Evolutionary conservation across 768 basidiomycete genomes (phyloP).

Genomic region (Infundibulicybe gibba): DNA sequence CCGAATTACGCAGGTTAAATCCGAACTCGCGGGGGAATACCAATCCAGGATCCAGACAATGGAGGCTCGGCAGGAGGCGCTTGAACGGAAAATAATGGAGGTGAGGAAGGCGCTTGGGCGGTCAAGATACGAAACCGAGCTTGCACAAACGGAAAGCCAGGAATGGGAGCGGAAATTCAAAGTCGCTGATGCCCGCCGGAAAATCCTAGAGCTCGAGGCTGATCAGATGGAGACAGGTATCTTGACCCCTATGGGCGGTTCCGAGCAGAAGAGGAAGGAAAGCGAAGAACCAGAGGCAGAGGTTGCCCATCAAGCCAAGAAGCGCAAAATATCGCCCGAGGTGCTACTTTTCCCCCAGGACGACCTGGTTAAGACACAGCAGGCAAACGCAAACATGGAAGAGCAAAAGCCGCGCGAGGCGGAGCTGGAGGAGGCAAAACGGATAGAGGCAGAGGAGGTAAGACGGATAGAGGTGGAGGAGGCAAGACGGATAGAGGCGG

Average conservation of each 20-base stretch:
- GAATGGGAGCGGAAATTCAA: conserved; percentile 6
- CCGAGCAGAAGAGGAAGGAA: not conserved
- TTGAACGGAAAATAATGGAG: too few species aligned
- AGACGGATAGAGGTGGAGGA: not conserved
- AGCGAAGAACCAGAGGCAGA: conserved; percentile 2
- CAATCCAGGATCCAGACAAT: too few species aligned
- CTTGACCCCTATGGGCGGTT: not conserved
- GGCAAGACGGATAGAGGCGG: not conserved
- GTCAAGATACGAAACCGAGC: too few species aligned
- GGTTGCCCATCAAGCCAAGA: conserved; percentile 1
- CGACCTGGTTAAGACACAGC: not conserved
- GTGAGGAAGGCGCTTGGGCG: too few species aligned
- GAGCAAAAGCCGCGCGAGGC: not conserved
- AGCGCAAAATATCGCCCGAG: too few species aligned
- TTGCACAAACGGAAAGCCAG: conserved; percentile 1
- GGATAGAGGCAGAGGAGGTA: too few species aligned
- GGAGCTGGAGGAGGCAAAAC: not conserved
- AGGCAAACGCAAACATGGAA: not conserved
- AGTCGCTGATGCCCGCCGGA: conserved; percentile 10
- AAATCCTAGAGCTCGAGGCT: conserved; percentile 10
- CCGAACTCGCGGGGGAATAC: too few species aligned
- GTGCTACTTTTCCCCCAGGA: too few species aligned
- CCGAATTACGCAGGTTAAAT: too few species aligned
- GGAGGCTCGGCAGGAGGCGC: too few species aligned
- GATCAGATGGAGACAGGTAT: conserved; percentile 9